phyloP scores from a whole-genome alignment of 1,284 basidiomycete genomes.

The Papiliotrema flavescens region DNA sequence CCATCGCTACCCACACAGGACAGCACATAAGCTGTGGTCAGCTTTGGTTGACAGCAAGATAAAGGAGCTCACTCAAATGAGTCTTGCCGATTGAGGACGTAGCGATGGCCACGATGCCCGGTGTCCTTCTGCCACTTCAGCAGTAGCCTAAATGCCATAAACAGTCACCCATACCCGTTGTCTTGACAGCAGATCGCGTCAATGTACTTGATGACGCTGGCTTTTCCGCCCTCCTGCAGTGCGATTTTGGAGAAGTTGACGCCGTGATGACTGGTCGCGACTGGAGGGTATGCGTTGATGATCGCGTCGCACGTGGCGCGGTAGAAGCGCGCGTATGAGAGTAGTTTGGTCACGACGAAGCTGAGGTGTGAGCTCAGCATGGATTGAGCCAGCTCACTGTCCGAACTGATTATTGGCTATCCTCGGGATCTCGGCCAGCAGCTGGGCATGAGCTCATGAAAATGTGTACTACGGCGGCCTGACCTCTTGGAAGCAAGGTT shows the following conservation, averaged over 20 bases:
- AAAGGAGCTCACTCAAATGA: conserved; percentile 35
- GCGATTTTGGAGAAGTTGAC: conserved; percentile 43
- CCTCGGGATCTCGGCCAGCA: conserved; percentile 32
- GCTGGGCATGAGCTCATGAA: conserved; percentile 13
- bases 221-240: conserved; percentile 24
- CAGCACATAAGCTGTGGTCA: conserved; percentile 20
- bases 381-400: conserved; percentile 29
- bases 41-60: conserved; percentile 2
- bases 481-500: conserved; percentile 39
- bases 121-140: conserved; percentile 29
- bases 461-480: not conserved
- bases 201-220: conserved; percentile 33
- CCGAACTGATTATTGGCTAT: conserved; percentile 44
- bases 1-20: conserved; percentile 15
- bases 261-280: conserved; percentile 43
- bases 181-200: conserved; percentile 36
- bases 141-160: not conserved
- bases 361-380: conserved; percentile 12
- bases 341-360: conserved; percentile 41
- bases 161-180: conserved; percentile 21
- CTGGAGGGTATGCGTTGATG: conserved; percentile 39
- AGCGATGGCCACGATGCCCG: conserved; percentile 41
- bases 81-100: conserved; percentile 42
- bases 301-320: conserved; percentile 34
- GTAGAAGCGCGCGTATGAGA: conserved; percentile 24